Evolutionary conservation across 225 moss, liverwort and hornwort genomes (phyloP), one percentile per base, ranked within the genome.

Genomic region (Ulota crispa): DNA sequence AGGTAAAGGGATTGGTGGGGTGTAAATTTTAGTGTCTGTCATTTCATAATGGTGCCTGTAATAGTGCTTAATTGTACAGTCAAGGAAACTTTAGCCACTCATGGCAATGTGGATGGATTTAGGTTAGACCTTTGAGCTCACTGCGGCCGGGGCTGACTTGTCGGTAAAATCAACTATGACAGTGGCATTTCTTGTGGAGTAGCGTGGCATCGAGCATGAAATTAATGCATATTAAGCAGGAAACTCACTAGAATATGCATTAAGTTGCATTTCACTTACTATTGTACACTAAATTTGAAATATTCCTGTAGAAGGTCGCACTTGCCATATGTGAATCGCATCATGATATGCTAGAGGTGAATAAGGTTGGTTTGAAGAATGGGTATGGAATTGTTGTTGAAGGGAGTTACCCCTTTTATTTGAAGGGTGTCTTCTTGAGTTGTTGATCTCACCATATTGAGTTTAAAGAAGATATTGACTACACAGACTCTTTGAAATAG

Each of bases 41-140:
- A 39, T 68, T 59, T 30, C 31, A 60, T 9, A 30, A 8, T 24
- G 62, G 20, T 62, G 53, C 32, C 67, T 78, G 68, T 24, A 32
- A 2, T 34, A 39, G 26, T 32, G 26, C 15, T 77, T 10, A 19
- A 37, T 6, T 55, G 31, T 70, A 23, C 39, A 24, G 39, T 28
- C 18, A 27, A 53, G 65, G 69, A 24, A 23, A 8, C 2, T 74
- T 28, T 63, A 27, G 62, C 59, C 57, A 50, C 30, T 76, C 18
- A 64, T 83, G 57, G 37, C n/a, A 36, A 24, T 70, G 79, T 75
- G 82, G 56, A 75, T 75, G 65, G 70, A 31, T 42, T 71, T 55
- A 68, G 39, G 62, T 76, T 76, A 9, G 65, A 31, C 30, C 52
- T 37, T 75, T 20, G 2, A 72, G n/a, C 37, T 53, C n/a, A 20